Conservation (phyloP, 176 grass and related monocot genomes). For the Bonia amplexicaulis region DNA sequence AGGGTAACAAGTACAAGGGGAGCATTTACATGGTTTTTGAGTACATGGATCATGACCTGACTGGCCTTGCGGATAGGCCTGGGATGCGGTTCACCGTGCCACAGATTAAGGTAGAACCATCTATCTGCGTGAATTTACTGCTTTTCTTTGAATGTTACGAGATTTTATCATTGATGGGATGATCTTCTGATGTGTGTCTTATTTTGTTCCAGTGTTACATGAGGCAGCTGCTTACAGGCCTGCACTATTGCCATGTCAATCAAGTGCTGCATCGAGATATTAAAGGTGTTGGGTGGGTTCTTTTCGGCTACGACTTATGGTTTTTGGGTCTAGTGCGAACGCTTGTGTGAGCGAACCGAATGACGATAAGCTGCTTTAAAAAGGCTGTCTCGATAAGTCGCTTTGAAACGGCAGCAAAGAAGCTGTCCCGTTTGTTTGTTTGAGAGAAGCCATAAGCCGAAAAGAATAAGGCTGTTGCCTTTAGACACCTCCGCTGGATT, state of each 20-base stretch:
- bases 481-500: neutral
- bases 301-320: too few species aligned
- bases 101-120: constrained; percentile 82
- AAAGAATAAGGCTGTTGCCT: neutral
- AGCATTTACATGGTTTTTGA: constrained; percentile 90
- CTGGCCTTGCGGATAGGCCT: constrained; percentile 72
- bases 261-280: constrained; percentile 97
- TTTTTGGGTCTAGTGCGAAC: too few species aligned
- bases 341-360: too few species aligned
- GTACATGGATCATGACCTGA: constrained; percentile 92
- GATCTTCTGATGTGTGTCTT: constrained; percentile 9
- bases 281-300: constrained; percentile 45
- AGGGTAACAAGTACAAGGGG: constrained; percentile 75
- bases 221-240: constrained; percentile 89
- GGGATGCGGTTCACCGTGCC: constrained; percentile 73
- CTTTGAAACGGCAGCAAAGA: too few species aligned
- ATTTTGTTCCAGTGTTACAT: constrained; percentile 60
- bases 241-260: constrained; percentile 93
- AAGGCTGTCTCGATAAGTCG: too few species aligned
- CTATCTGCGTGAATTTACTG: neutral
- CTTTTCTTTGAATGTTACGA: neutral
- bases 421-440: too few species aligned
- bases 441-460: too few species aligned
- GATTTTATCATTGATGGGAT: neutral
- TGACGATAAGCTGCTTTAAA: too few species aligned